A percentile compares a stretch with the other conserved stretches of the same genome.
Evolutionary conservation across 495 filamentous ascomycete genomes (phyloP).

Genomic region (Lophiotrema nucula): DNA sequence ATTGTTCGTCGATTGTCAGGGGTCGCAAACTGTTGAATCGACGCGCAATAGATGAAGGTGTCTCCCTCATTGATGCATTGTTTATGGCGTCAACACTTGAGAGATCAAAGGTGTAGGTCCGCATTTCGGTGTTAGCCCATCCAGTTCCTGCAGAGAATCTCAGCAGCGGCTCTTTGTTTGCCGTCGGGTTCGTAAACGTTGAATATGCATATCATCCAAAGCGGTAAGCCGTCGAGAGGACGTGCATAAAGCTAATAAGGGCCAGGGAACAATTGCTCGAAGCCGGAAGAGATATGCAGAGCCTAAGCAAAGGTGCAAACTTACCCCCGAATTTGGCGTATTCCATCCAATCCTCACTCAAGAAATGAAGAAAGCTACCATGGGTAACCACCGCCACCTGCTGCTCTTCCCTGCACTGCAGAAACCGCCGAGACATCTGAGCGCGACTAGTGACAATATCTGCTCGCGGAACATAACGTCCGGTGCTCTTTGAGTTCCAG

Average conservation of each 20-base stretch:
- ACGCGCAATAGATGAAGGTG: slow-evolving; percentile 38
- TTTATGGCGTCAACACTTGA: slow-evolving; percentile 49
- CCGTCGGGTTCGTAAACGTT: background rate
- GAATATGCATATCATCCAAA: background rate
- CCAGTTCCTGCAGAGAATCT: slow-evolving; percentile 61
- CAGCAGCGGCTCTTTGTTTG: background rate
- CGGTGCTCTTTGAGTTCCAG: slow-evolving; percentile 67
- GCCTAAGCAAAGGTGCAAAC: background rate
- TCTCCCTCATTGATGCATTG: slow-evolving; percentile 62
- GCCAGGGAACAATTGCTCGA: background rate
- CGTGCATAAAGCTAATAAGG: background rate
- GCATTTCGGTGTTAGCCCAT: slow-evolving; percentile 81
- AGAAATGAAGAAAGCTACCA: slow-evolving; percentile 69
- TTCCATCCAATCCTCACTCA: slow-evolving; percentile 74
- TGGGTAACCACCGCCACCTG: slow-evolving; percentile 73
- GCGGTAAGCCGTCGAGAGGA: background rate
- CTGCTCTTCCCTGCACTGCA: slow-evolving; percentile 58
- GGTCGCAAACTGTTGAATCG: slow-evolving; percentile 58
- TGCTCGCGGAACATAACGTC: slow-evolving; percentile 59
- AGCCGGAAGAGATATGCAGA: background rate
- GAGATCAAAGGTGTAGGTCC: slow-evolving; percentile 65
- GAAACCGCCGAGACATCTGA: slow-evolving; percentile 61
- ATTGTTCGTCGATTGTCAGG: slow-evolving; percentile 45
- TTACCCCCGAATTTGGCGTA: background rate
- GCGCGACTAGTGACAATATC: slow-evolving; percentile 62